Evolutionary conservation across 306 rosid species (phyloP).

Genomic region (Oxytropis ochrocephala): DNA sequence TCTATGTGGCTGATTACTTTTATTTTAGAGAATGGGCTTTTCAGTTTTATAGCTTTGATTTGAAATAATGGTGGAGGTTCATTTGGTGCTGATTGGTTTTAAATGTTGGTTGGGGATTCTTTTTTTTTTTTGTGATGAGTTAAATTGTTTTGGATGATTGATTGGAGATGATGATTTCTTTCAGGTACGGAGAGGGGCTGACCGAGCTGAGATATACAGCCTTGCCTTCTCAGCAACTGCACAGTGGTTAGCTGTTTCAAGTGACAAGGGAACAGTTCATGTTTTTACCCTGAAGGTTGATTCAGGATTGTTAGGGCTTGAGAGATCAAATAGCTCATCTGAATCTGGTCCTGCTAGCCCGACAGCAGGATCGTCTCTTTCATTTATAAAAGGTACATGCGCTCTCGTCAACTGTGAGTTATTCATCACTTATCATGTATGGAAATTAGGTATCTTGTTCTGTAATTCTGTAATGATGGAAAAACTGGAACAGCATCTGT

Average conservation of each 20-base stretch:
- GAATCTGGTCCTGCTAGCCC: constrained; percentile 38
- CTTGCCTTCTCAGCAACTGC: constrained; percentile 75
- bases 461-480: neutral
- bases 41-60: neutral
- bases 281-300: constrained; percentile 66
- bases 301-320: constrained; percentile 48
- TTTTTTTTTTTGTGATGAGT: neutral
- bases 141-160: constrained; percentile 2
- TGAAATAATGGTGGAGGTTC: neutral
- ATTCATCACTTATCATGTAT: neutral
- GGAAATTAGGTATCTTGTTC: constrained; percentile 8
- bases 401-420: too few species aligned
- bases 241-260: constrained; percentile 87
- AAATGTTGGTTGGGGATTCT: neutral
- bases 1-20: neutral
- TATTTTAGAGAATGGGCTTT: neutral
- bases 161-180: constrained; percentile 13
- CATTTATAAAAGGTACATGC: constrained; percentile 64
- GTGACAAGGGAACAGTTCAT: constrained; percentile 92
- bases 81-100: neutral
- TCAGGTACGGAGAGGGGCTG: constrained; percentile 90
- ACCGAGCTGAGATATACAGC: constrained; percentile 80
- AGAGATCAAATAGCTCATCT: constrained; percentile 28
- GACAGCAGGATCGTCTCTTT: constrained; percentile 55
- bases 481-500: neutral